A percentile compares a stretch with the other conserved stretches of the same genome.
phyloP scores from a whole-genome alignment of 2,329 filamentous ascomycete genomes.

The Drechslerella dactyloides region DNA sequence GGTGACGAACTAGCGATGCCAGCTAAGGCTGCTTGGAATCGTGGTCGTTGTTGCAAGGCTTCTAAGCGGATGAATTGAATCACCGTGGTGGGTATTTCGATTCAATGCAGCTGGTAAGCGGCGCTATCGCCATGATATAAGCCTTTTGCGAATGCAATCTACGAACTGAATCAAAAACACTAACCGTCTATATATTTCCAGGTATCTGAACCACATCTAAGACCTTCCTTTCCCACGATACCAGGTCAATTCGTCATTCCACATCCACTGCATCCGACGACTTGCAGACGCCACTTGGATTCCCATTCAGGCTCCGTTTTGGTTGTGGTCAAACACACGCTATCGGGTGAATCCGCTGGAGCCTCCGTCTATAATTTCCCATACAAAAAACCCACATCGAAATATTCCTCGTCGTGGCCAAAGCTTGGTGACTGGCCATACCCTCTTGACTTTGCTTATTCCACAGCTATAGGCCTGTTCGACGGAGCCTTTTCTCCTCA shows the following conservation, averaged over 20 bases:
- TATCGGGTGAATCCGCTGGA: not conserved
- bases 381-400: not conserved
- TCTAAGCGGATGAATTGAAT: conserved; percentile 1
- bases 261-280: not conserved
- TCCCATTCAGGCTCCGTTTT: not conserved
- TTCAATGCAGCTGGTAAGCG: not conserved
- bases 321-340: not conserved
- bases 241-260: not conserved
- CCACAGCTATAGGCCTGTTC: not conserved
- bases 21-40: conserved; percentile 1
- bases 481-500: conserved; percentile 1
- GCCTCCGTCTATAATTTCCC: not conserved
- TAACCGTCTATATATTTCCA: not conserved
- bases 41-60: not conserved
- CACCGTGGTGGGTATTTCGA: not conserved
- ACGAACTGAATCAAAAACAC: not conserved
- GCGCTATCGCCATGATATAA: no score
- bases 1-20: conserved; percentile 3
- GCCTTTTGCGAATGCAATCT: not conserved
- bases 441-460: conserved; percentile 1
- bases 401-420: not conserved
- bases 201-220: not conserved
- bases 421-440: not conserved
- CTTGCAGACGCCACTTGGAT: not conserved
- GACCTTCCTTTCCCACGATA: not conserved